A percentile compares a stretch with the other conserved stretches of the same genome.
phyloP scores from a whole-genome alignment of 768 basidiomycete genomes.

The Mrakia frigida region DNA sequence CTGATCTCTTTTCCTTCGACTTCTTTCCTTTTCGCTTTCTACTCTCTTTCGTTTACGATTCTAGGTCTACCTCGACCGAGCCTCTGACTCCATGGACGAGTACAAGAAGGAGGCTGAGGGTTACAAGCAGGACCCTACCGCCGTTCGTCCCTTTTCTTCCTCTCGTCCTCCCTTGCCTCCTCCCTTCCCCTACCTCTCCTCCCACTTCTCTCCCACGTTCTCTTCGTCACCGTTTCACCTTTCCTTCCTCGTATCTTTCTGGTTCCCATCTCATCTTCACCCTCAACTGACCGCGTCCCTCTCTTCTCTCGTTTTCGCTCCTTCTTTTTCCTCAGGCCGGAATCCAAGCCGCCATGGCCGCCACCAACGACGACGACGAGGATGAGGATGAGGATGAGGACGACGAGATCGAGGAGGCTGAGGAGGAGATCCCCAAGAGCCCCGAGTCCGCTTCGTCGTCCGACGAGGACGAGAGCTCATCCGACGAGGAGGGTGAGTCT shows the following conservation, averaged over 20 bases:
- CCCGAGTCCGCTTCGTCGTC: constrained; percentile 10
- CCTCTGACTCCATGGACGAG: neutral
- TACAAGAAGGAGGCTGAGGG: neutral
- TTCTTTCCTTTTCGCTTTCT: neutral
- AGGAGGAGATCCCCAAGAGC: neutral
- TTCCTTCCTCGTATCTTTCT: neutral
- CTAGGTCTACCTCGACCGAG: constrained; percentile 11
- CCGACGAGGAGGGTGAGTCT: constrained; percentile 10
- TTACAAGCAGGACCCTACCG: neutral
- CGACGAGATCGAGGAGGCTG: constrained; percentile 34
- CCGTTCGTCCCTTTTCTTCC: neutral
- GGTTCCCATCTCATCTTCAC: neutral
- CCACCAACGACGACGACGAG: constrained; percentile 47
- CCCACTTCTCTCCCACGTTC: neutral
- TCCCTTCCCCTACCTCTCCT: too few species aligned
- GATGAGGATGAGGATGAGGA: constrained; percentile 66
- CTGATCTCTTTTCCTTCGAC: neutral
- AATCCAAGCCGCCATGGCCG: neutral
- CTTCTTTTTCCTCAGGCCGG: neutral
- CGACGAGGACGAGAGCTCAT: constrained; percentile 11
- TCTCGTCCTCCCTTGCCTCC: neutral
- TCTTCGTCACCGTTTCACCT: neutral
- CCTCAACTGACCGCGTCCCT: too few species aligned
- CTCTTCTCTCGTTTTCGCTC: neutral
- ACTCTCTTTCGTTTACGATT: neutral